A percentile compares a stretch with the other conserved stretches of the same genome.
Evolutionary conservation across 129 eudicot species (phyloP).

Genomic region (Escallonia herrerae): DNA sequence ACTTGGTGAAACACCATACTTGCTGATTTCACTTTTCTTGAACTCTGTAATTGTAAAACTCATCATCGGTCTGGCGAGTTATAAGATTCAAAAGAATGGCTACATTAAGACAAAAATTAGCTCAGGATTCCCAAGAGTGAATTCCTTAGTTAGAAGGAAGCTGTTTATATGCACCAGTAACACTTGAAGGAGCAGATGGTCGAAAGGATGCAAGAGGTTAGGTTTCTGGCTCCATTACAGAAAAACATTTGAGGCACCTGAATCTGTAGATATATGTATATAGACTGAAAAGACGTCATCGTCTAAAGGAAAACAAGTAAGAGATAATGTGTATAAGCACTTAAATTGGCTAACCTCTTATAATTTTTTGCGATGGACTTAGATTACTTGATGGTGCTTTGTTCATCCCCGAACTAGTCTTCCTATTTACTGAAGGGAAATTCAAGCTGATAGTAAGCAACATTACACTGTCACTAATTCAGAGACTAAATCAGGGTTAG

Average conservation of each 20-base stretch:
- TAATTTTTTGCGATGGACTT: conserved; percentile 83
- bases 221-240: not conserved
- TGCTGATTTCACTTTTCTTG: conserved; percentile 57
- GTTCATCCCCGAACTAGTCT: conserved; percentile 22
- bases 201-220: not conserved
- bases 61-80: conserved; percentile 7
- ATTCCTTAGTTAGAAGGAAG: no score
- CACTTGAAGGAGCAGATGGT: not conserved
- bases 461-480: not conserved
- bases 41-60: conserved; percentile 48
- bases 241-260: not conserved
- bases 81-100: not conserved
- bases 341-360: conserved; percentile 53
- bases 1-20: conserved; percentile 50
- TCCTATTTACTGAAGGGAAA: conserved; percentile 20
- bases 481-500: no score
- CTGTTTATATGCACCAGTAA: not conserved
- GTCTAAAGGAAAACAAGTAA: no score
- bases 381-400: conserved; percentile 32
- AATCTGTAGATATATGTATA: no score
- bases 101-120: no score
- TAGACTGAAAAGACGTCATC: no score
- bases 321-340: not conserved
- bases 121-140: no score
- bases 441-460: not conserved